phyloP scores from a whole-genome alignment of 495 filamentous ascomycete genomes.

The Penicillium flavigenum region DNA sequence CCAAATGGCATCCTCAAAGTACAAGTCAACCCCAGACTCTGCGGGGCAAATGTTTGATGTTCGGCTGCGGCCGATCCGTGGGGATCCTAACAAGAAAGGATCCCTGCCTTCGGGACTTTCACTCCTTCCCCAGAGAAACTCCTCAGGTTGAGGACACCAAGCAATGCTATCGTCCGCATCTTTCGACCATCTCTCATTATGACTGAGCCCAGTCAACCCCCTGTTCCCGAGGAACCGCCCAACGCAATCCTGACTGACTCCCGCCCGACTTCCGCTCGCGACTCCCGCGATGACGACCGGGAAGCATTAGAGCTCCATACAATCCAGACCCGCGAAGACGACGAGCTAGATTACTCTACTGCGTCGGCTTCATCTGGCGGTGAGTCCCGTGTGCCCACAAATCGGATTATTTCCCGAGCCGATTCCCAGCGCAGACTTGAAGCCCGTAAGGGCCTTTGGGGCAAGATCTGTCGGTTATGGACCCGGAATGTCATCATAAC shows the following conservation, averaged over 20 bases:
- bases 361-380: constrained; percentile 37
- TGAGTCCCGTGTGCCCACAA: constrained; percentile 35
- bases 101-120: constrained; percentile 4
- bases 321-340: constrained; percentile 29
- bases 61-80: constrained; percentile 13
- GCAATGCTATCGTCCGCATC: background rate
- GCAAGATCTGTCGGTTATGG: constrained; percentile 37
- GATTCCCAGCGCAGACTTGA: constrained; percentile 16
- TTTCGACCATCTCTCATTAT: constrained; percentile 1
- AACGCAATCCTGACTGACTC: constrained; percentile 12
- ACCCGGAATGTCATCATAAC: constrained; percentile 41
- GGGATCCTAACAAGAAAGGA: constrained; percentile 1
- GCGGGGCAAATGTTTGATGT: constrained; percentile 7
- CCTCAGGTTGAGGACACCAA: background rate
- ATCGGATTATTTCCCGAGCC: constrained; percentile 27
- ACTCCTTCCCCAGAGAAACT: background rate
- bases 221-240: constrained; percentile 11
- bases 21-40: background rate
- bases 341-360: constrained; percentile 22
- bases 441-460: constrained; percentile 27
- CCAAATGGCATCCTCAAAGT: background rate
- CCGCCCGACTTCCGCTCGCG: constrained; percentile 30
- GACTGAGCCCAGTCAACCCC: constrained; percentile 4
- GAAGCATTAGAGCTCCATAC: constrained; percentile 35
- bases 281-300: constrained; percentile 14